phyloP scores from a whole-genome alignment of 192 early-diverging fungal genomes.

The Mortierella hygrophila region DNA sequence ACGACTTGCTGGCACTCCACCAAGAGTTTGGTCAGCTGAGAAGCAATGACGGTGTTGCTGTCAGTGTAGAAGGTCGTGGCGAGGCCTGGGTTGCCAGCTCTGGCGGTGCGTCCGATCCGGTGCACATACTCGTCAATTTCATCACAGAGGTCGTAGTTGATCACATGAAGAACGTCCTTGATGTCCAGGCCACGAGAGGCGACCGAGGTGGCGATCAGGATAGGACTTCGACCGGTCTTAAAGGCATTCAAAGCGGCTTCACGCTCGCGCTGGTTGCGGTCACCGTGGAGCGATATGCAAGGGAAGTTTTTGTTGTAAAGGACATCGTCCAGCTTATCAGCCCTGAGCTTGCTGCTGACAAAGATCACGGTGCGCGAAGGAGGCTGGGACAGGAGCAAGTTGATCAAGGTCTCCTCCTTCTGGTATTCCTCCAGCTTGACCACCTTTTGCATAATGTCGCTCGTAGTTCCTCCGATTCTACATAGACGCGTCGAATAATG shows the following conservation, averaged over 20 bases:
- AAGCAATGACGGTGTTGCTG: conserved; percentile 53
- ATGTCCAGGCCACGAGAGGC: conserved; percentile 89
- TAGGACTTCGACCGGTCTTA: conserved; percentile 62
- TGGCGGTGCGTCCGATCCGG: conserved; percentile 78
- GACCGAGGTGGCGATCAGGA: conserved; percentile 87
- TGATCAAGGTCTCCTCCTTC: conserved; percentile 69
- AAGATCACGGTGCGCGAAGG: conserved; percentile 81
- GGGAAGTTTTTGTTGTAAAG: conserved; percentile 74
- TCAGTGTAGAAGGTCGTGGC: conserved; percentile 67
- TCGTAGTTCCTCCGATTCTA: conserved; percentile 82
- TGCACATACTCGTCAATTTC: conserved; percentile 91
- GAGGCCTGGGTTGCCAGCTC: conserved; percentile 69
- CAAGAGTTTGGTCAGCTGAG: conserved; percentile 60
- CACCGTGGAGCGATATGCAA: conserved; percentile 86
- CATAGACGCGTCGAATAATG: not conserved
- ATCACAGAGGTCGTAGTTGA: conserved; percentile 86
- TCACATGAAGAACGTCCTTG: conserved; percentile 85
- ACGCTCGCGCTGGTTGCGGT: conserved; percentile 84
- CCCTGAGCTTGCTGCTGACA: conserved; percentile 82
- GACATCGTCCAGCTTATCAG: conserved; percentile 82
- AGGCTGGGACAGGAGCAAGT: conserved; percentile 63
- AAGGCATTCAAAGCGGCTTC: conserved; percentile 81
- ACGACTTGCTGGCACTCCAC: conserved; percentile 68
- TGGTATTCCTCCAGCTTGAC: conserved; percentile 76
- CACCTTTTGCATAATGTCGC: conserved; percentile 90